Evolutionary conservation across 2,329 filamentous ascomycete species (phyloP).

Genomic region (Sporothrix variecibatus): DNA sequence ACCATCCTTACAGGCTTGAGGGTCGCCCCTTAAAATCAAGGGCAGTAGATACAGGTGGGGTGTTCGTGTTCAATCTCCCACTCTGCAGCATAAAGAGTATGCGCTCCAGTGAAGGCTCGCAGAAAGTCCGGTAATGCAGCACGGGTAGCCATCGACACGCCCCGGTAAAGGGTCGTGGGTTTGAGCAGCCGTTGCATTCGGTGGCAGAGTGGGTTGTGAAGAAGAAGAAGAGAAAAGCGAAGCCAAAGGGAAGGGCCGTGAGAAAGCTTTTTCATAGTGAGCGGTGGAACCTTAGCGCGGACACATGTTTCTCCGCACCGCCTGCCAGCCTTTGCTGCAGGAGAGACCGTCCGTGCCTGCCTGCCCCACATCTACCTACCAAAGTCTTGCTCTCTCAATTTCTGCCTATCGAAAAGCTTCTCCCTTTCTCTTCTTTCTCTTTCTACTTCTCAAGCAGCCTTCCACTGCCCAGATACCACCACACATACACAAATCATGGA

Average conservation of each 20-base stretch:
- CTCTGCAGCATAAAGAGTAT: constrained; percentile 47
- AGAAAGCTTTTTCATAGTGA: constrained; percentile 21
- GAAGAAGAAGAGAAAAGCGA: constrained; percentile 34
- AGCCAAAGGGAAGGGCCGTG: constrained; percentile 36
- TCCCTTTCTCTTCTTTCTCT: constrained; percentile 28
- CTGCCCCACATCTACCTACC: neutral
- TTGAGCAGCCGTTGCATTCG: constrained; percentile 41
- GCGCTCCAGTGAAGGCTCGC: constrained; percentile 56
- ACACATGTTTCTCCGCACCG: constrained; percentile 23
- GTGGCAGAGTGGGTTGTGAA: constrained; percentile 41
- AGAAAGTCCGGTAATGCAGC: constrained; percentile 34
- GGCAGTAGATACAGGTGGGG: constrained; percentile 84
- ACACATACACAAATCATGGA: constrained; percentile 59
- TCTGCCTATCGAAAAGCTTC: constrained; percentile 17
- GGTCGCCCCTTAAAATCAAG: constrained; percentile 58
- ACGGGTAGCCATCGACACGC: constrained; percentile 34
- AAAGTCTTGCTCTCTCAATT: constrained; percentile 3
- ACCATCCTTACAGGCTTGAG: constrained; percentile 71
- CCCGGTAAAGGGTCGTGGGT: constrained; percentile 23
- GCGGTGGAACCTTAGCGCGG: constrained; percentile 7
- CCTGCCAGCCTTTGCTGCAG: neutral
- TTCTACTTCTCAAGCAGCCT: constrained; percentile 16
- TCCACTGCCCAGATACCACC: constrained; percentile 14
- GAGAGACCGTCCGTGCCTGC: neutral
- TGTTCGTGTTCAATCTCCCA: constrained; percentile 57